Conservation (phyloP, 306 rosid species). For the Sicyos baderoa region DNA sequence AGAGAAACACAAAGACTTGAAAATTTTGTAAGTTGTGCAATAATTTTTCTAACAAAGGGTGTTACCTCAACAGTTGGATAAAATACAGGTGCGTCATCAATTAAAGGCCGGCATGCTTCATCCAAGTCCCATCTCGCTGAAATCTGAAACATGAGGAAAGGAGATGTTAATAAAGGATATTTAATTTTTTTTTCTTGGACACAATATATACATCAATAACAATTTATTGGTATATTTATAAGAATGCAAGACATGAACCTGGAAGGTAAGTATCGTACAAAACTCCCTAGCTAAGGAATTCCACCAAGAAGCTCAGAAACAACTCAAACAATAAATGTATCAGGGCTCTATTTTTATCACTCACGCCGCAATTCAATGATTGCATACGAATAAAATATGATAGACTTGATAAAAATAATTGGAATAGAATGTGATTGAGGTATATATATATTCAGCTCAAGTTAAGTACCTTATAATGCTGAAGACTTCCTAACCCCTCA, state of each 20-base stretch:
- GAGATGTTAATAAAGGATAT: conserved; percentile 14
- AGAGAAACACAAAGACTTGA: conserved; percentile 5
- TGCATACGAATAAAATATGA: background rate
- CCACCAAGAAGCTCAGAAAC: conserved; percentile 9
- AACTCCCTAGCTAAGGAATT: background rate
- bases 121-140: conserved; percentile 69
- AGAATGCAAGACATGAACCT: background rate
- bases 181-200: background rate
- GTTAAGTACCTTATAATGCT: conserved; percentile 35
- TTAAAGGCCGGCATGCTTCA: conserved; percentile 62
- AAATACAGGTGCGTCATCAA: conserved; percentile 84
- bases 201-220: conserved; percentile 4
- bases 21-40: background rate
- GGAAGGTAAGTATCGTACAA: background rate
- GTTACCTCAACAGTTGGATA: conserved; percentile 71
- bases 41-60: background rate
- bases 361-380: background rate
- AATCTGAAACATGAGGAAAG: conserved; percentile 40
- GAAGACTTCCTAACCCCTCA: conserved; percentile 36
- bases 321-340: background rate
- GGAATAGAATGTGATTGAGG: background rate
- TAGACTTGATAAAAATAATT: background rate
- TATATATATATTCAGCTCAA: too few species aligned
- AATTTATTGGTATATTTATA: background rate
- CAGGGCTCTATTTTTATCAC: background rate